Percentiles rank a stretch among this genome's conserved stretches.
Evolutionary conservation across 306 rosid genomes (phyloP).

Genomic region (Glycine soja): DNA sequence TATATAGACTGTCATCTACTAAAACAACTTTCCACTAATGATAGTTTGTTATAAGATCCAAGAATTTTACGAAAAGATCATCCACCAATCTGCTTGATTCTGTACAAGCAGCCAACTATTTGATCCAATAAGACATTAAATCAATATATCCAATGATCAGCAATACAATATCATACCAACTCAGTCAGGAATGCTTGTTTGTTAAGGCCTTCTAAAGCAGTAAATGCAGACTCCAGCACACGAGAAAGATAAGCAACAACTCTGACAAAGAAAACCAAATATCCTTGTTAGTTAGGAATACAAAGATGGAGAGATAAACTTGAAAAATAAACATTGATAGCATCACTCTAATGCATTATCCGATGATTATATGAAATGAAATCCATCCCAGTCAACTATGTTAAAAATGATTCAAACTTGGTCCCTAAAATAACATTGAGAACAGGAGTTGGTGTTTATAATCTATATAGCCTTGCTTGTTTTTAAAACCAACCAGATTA

Average conservation of each 20-base stretch:
- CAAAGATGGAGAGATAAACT: background rate
- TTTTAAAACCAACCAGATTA: background rate
- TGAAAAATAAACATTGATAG: conserved; percentile 6
- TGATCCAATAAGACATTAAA: too few relatives aligned
- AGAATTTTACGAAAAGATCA: too few relatives aligned
- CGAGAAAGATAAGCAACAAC: conserved; percentile 99
- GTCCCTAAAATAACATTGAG: conserved; percentile 30
- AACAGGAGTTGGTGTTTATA: background rate
- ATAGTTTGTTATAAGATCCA: too few relatives aligned
- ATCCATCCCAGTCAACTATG: conserved; percentile 5
- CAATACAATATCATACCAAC: conserved; percentile 64
- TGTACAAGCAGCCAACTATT: too few relatives aligned
- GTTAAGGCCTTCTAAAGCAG: conserved; percentile 96
- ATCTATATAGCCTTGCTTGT: background rate
- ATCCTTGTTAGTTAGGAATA: conserved; percentile 41
- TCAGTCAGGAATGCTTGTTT: conserved; percentile 97
- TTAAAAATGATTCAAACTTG: conserved; percentile 18
- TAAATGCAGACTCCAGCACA: conserved; percentile 93
- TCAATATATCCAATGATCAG: conserved; percentile 22
- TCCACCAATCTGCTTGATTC: too few relatives aligned
- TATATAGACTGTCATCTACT: too few relatives aligned
- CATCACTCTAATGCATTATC: background rate
- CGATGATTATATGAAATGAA: conserved; percentile 17
- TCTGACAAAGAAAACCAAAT: conserved; percentile 57
- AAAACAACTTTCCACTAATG: too few relatives aligned